Base-by-base conservation (phyloP, 345 rosid species). In the Tarenaya hassleriana region DNA sequence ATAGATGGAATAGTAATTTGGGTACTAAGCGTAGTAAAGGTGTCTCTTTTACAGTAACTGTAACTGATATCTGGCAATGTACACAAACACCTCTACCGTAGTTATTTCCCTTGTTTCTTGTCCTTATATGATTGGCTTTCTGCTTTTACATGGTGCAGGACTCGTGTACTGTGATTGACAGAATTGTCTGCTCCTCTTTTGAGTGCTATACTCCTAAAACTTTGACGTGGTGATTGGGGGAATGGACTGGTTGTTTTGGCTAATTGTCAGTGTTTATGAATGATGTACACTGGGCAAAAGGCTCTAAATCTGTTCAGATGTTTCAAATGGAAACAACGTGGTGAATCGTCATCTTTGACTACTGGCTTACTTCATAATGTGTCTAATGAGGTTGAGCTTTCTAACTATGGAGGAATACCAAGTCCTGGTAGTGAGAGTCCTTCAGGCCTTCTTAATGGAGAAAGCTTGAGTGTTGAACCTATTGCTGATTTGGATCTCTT, bases 381-480 rank as follows among this genome's bases (percentile, higher is more conserved):
- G 35, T 78, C 92, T 34, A 86, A 83, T 48, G 99, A 86, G 73
- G 76, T 94, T 70, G 97, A 94, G 71, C 74, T 94, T 69, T 88
- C 96, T 33, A 79, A 63, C 32, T 82, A 84, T 39, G 82, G 94
- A 58, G 84, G 89, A 69, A 47, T 79, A 67, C 86, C 88, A 5
- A 94, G 95, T 75, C 88, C 95, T 57, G 99, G 92, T 27, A 88
- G 96, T 61, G 97, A 94, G 69, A 84, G 97, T 73, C 97, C 99
- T 15, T 84, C 96, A 0, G 96, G 91, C 37, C 86, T 88, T 60
- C 94, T 94, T 58, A 83, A 83, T 66, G 97, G 99, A 18, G 96
- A 94, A 67, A 84, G 86, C 66, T 69, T 82, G 72, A 88, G 62
- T 66, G 71, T 70, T 32, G 86, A 84, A 57, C 88, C 92, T 20